These are phyloP conservation scores for Sporisorium iseilematis-ciliati DNA, from an alignment of 1,284 basidiomycete genomes.

Conservation along the genomic window DNA sequence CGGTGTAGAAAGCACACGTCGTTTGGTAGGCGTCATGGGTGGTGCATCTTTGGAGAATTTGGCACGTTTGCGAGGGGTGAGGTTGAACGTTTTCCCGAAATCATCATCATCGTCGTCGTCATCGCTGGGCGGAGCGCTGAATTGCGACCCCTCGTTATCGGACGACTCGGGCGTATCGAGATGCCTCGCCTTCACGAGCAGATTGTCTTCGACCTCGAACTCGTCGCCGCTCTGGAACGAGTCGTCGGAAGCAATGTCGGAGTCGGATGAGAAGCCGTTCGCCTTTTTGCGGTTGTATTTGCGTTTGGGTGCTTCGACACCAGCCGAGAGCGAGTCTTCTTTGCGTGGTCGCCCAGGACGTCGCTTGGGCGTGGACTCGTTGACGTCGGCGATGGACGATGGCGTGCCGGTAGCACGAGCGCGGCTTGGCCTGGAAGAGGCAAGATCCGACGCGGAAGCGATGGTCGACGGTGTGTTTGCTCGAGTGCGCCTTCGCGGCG, in stretches of 20 bases:
- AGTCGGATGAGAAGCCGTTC: conserved; percentile 36
- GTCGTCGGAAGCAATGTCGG: conserved; percentile 48
- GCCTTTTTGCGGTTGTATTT: conserved; percentile 28
- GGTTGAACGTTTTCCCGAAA: conserved; percentile 36
- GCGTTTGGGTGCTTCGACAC: conserved; percentile 30
- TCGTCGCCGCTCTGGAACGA: conserved; percentile 51
- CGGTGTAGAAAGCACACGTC: conserved; percentile 36
- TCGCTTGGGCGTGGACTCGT: conserved; percentile 27
- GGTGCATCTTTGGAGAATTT: conserved; percentile 30
- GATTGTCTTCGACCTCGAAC: conserved; percentile 43
- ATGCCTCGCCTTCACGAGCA: conserved; percentile 46
- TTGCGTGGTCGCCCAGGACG: conserved; percentile 43
- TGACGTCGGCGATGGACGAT: conserved; percentile 19
- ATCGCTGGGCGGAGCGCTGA: conserved; percentile 24
- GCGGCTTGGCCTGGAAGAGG: conserved; percentile 12
- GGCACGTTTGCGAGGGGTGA: conserved; percentile 37
- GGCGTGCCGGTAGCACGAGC: conserved; percentile 21
- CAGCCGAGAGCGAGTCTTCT: conserved; percentile 43
- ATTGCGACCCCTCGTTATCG: conserved; percentile 44
- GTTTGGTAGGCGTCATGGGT: conserved; percentile 46
- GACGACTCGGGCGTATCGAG: conserved; percentile 46
- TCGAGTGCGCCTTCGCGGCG: conserved; percentile 10
- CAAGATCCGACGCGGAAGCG: conserved; percentile 15
- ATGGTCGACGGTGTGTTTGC: conserved; percentile 26
- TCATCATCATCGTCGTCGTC: conserved; percentile 36